A percentile compares a stretch with the other conserved stretches of the same genome.
Evolutionary conservation across 129 eudicot genomes (phyloP).

Genomic region (Flaveria linearis): DNA sequence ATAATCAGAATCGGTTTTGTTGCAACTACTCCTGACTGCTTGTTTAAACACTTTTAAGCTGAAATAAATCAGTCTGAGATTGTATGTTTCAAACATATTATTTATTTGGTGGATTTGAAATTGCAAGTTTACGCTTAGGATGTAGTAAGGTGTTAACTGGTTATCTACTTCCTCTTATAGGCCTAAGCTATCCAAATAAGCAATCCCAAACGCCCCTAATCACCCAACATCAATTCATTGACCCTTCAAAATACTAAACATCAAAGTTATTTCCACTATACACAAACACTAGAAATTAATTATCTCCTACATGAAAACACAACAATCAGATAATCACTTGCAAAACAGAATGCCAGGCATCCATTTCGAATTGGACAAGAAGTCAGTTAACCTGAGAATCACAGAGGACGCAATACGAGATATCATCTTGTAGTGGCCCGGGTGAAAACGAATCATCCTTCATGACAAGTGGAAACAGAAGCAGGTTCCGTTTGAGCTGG

Average conservation of each 20-base stretch:
- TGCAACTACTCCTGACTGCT: not conserved
- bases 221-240: not conserved
- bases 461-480: constrained; percentile 81
- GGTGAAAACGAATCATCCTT: constrained; percentile 67
- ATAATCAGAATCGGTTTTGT: not conserved
- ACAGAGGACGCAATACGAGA: constrained; percentile 81
- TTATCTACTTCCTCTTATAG: not conserved
- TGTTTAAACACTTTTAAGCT: not conserved
- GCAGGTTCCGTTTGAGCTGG: constrained; percentile 70
- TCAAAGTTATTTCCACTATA: not conserved
- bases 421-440: constrained; percentile 56
- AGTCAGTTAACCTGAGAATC: constrained; percentile 63
- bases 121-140: not conserved
- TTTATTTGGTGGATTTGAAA: no score
- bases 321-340: not conserved
- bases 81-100: not conserved
- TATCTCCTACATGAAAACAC: not conserved
- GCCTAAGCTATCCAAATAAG: not conserved
- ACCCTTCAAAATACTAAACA: not conserved
- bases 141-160: not conserved
- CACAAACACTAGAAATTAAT: not conserved
- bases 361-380: not conserved
- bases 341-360: not conserved
- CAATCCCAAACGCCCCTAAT: not conserved
- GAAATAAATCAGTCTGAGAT: not conserved